Percentiles rank a stretch among this genome's conserved stretches.
These are phyloP conservation scores for Chrysanthemum lavandulifolium DNA, from an alignment of 129 eudicot species.

Conservation along the genomic window DNA sequence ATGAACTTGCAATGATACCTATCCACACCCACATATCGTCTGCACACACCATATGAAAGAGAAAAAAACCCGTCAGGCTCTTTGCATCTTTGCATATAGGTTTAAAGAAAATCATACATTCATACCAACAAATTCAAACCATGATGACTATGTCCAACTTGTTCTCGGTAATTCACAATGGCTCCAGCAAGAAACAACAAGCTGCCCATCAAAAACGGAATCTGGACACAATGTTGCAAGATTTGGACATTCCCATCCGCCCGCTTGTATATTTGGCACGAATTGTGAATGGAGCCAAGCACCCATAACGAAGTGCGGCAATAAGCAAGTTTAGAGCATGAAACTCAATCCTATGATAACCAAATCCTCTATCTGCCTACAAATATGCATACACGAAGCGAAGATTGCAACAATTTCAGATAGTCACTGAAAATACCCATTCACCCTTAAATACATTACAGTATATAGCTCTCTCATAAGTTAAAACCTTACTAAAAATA, in stretches of 20 bases:
- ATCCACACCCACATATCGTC: conserved; percentile 62
- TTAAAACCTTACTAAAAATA: background rate
- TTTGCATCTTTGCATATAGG: background rate
- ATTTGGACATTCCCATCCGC: conserved; percentile 71
- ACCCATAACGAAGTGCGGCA: conserved; percentile 68
- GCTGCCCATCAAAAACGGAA: conserved; percentile 80
- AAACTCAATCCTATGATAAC: conserved; percentile 46
- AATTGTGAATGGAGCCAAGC: conserved; percentile 72
- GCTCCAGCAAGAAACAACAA: conserved; percentile 60
- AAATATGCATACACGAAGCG: background rate
- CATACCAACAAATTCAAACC: conserved; percentile 60
- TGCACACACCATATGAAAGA: conserved; percentile 30
- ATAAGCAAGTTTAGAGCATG: conserved; percentile 59
- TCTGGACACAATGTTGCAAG: conserved; percentile 66
- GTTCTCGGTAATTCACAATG: conserved; percentile 49
- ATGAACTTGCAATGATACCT: conserved; percentile 58
- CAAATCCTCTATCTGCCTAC: conserved; percentile 65
- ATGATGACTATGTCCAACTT: conserved; percentile 40
- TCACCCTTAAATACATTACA: background rate
- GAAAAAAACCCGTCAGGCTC: background rate
- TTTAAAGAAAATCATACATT: background rate
- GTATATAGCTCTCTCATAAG: background rate
- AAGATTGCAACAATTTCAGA: no score
- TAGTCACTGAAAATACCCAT: no score
- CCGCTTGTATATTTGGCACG: conserved; percentile 75